A percentile compares a stretch with the other conserved stretches of the same genome.
Conservation (phyloP, 2,329 filamentous ascomycete species). For the Paracamarosporium sp. region DNA sequence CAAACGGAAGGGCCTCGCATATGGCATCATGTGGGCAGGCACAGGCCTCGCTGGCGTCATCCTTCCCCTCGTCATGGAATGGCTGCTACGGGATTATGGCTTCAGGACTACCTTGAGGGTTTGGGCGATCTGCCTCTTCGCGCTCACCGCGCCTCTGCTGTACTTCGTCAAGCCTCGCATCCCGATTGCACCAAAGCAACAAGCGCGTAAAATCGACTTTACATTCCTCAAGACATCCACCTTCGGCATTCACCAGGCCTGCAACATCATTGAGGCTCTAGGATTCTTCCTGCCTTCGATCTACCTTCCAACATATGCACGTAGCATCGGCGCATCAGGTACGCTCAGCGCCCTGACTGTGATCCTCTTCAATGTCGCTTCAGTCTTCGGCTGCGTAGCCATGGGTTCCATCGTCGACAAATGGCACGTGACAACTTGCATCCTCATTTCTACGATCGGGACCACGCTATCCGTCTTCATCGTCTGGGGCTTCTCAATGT, state of each 20-base stretch:
- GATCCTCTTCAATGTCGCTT: conserved; percentile 43
- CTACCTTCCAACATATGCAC: conserved; percentile 46
- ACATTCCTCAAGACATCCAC: conserved; percentile 34
- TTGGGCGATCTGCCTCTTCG: conserved; percentile 43
- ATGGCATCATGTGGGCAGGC: conserved; percentile 66
- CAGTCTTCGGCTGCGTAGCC: conserved; percentile 42
- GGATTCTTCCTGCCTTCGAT: conserved; percentile 50
- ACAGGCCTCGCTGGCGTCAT: conserved; percentile 52
- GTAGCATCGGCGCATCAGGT: conserved; percentile 27
- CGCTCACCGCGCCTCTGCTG: conserved; percentile 40
- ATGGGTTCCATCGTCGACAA: conserved; percentile 52
- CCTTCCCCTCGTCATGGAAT: conserved; percentile 52
- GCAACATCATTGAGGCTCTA: conserved; percentile 46
- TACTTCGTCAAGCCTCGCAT: conserved; percentile 43
- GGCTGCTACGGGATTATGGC: conserved; percentile 47
- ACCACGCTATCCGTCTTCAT: conserved; percentile 51
- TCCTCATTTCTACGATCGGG: conserved; percentile 51
- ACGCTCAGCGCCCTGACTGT: conserved; percentile 40
- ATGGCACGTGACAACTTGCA: conserved; percentile 49
- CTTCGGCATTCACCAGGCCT: conserved; percentile 42
- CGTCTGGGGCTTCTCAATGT: conserved; percentile 55
- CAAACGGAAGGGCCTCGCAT: conserved; percentile 64
- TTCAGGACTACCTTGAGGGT: conserved; percentile 51
- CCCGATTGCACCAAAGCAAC: conserved; percentile 23
- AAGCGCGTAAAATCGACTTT: conserved; percentile 33